phyloP scores from a whole-genome alignment of 2,329 filamentous ascomycete genomes.

The Dendryphion nanum region DNA sequence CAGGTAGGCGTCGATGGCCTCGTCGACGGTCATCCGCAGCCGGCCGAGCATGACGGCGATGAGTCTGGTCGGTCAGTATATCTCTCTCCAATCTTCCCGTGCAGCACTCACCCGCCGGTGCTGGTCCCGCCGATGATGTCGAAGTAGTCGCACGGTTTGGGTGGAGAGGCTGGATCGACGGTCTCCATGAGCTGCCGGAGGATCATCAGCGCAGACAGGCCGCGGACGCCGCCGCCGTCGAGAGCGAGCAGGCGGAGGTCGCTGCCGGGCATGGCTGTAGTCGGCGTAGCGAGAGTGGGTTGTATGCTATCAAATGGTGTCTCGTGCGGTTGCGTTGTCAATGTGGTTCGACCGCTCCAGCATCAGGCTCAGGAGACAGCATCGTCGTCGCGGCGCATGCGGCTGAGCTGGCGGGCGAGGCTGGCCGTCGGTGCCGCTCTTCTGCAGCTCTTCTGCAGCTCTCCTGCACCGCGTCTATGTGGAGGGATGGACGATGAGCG shows the following conservation, averaged over 20 bases:
- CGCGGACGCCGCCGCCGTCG: constrained; percentile 14
- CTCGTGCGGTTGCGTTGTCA: not conserved
- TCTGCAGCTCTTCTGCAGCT: not conserved
- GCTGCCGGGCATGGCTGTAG: not conserved
- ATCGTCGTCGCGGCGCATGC: not conserved
- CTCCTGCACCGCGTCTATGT: too few species aligned
- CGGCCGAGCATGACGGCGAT: constrained; percentile 12
- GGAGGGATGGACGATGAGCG: not conserved
- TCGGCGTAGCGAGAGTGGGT: not conserved
- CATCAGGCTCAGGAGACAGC: not conserved
- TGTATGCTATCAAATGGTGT: not conserved
- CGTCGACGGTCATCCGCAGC: constrained; percentile 10
- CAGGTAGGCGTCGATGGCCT: constrained; percentile 9
- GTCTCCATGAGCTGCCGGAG: constrained; percentile 14
- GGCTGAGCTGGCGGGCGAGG: too few species aligned
- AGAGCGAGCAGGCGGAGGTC: constrained; percentile 11
- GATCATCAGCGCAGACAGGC: constrained; percentile 15
- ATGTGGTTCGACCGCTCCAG: not conserved
- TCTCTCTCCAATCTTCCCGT: not conserved
- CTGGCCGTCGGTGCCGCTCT: not conserved
- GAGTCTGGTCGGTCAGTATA: constrained; percentile 5
- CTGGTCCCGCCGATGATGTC: constrained; percentile 20
- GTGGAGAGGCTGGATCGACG: constrained; percentile 8
- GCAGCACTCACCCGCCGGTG: constrained; percentile 11
- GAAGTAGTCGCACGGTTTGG: constrained; percentile 19